A percentile compares a stretch with the other conserved stretches of the same genome.
These are phyloP conservation scores for Malus hybrid DNA, from an alignment of 331 rosid genomes.

Conservation along the genomic window DNA sequence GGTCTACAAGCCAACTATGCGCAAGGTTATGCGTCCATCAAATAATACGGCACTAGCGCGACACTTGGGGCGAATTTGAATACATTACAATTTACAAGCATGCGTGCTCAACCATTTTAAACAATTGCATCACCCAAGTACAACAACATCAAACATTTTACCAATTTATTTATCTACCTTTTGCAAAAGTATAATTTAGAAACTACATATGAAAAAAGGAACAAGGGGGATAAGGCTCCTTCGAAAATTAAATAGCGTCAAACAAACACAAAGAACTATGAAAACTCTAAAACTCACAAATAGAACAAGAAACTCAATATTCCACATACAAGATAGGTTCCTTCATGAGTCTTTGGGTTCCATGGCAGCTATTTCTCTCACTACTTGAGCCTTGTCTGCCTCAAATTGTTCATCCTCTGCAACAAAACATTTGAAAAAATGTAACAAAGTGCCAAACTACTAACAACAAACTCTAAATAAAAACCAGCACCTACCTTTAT, in stretches of 20 bases:
- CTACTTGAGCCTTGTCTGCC: conserved; percentile 95
- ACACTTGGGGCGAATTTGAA: neutral
- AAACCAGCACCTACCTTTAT: conserved; percentile 51
- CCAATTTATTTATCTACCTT: conserved; percentile 64
- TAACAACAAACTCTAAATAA: neutral
- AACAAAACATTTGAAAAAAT: conserved; percentile 11
- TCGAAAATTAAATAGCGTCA: neutral
- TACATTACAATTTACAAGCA: neutral
- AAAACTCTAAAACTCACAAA: conserved; percentile 32
- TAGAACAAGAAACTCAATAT: conserved; percentile 11
- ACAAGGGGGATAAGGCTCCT: conserved; percentile 5
- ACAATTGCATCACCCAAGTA: conserved; percentile 9
- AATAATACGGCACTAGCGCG: neutral
- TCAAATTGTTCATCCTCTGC: conserved; percentile 92
- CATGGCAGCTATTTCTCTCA: conserved; percentile 83
- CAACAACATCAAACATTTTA: conserved; percentile 13
- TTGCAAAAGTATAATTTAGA: conserved; percentile 25
- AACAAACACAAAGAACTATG: conserved; percentile 14
- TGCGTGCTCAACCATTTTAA: conserved; percentile 8
- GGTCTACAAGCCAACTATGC: too few species aligned
- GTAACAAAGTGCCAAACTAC: conserved; percentile 11
- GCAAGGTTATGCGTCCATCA: too few species aligned
- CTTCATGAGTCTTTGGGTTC: conserved; percentile 45
- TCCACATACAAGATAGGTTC: conserved; percentile 5
- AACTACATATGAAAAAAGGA: neutral